phyloP scores from a whole-genome alignment of 2,329 filamentous ascomycete species.

The Arthroderma sp. region DNA sequence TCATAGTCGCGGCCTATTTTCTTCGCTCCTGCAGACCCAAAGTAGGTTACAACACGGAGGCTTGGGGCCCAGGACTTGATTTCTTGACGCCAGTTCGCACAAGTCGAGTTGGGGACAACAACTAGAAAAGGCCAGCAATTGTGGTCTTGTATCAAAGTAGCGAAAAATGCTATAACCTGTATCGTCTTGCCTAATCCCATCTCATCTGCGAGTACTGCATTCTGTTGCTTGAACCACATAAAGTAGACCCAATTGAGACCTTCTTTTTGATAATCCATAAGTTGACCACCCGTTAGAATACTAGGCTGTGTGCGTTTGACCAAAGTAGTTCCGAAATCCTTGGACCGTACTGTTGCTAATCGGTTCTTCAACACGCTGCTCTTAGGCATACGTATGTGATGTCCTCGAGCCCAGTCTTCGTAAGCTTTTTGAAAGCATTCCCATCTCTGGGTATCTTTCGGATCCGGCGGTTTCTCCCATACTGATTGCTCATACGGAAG shows the following conservation, averaged over 20 bases:
- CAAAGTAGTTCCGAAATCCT: conserved; percentile 52
- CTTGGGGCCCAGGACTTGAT: conserved; percentile 86
- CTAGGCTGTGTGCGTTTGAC: conserved; percentile 60
- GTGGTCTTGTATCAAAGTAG: conserved; percentile 55
- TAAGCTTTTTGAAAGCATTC: conserved; percentile 72
- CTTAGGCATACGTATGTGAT: conserved; percentile 53
- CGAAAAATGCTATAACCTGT: conserved; percentile 73
- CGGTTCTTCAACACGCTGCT: conserved; percentile 48
- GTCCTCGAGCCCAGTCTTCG: conserved; percentile 68
- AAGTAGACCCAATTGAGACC: conserved; percentile 92
- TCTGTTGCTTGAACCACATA: conserved; percentile 70
- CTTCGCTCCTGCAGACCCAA: conserved; percentile 62
- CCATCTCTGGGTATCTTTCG: conserved; percentile 53
- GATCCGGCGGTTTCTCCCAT: conserved; percentile 68
- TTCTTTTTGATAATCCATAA: conserved; percentile 90
- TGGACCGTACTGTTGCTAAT: conserved; percentile 51
- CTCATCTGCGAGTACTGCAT: conserved; percentile 86
- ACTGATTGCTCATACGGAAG: conserved; percentile 81
- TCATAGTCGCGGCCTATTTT: conserved; percentile 71
- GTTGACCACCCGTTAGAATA: conserved; percentile 59
- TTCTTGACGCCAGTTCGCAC: conserved; percentile 93
- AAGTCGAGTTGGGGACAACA: conserved; percentile 88
- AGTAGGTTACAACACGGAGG: conserved; percentile 82
- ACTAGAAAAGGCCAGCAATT: conserved; percentile 84
- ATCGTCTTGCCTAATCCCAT: conserved; percentile 98